Evolutionary conservation across 768 basidiomycete genomes (phyloP).

Genomic region (Wakefieldia striispora): DNA sequence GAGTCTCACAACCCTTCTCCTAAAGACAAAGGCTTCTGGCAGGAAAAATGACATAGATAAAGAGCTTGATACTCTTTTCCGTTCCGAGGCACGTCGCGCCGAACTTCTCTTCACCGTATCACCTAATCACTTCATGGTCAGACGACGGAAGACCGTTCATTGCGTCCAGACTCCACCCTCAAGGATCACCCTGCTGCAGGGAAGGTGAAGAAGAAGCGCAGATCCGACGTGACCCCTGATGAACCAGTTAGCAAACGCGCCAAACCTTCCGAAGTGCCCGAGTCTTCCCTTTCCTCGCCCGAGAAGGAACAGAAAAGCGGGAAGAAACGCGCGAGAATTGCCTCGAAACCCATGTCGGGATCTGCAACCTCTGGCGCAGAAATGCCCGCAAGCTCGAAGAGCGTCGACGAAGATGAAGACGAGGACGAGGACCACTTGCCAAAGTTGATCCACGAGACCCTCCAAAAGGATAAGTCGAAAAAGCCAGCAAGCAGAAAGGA

Average conservation of each 20-base stretch:
- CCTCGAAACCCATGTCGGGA: neutral
- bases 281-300: conserved; percentile 19
- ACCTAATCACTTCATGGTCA: conserved; percentile 6
- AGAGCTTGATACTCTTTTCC: conserved; percentile 65
- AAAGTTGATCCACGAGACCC: conserved; percentile 63
- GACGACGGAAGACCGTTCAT: conserved; percentile 1
- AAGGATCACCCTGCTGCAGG: neutral
- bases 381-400: conserved; percentile 1
- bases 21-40: conserved; percentile 33
- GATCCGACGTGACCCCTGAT: conserved; percentile 11
- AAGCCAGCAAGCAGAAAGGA: conserved; percentile 29
- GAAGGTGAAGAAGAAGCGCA: conserved; percentile 13
- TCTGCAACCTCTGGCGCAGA: neutral
- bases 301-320: conserved; percentile 14
- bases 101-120: conserved; percentile 6
- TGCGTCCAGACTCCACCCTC: neutral
- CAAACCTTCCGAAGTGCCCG: conserved; percentile 4
- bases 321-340: conserved; percentile 4
- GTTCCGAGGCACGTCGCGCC: conserved; percentile 43
- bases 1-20: conserved; percentile 56
- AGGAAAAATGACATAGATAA: conserved; percentile 47
- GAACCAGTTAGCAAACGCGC: conserved; percentile 17
- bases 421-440: conserved; percentile 33
- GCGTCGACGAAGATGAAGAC: conserved; percentile 24
- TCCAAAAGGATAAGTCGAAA: conserved; percentile 32